Evolutionary conservation across 1,139 yeast genomes (phyloP), one percentile per base, ranked within the genome.

Genomic region (Diutina neorugosa): DNA sequence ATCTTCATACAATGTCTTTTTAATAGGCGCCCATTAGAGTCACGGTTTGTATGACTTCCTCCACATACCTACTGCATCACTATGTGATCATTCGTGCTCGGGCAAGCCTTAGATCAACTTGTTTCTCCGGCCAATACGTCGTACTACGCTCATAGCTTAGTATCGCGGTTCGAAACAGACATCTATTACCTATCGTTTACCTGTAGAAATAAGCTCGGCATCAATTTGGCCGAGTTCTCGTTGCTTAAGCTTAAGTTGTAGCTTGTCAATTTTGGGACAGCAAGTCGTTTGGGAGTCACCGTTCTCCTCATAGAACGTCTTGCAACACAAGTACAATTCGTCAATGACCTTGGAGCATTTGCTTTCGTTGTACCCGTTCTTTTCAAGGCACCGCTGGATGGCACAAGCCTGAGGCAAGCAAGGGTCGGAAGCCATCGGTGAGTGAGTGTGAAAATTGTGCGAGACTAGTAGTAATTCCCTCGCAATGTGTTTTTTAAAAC

Each of bases 11-110:
- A 83, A 84, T 84, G 90, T 84, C 85, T 84, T 82, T 79, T 65
- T 66, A 60, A 69, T 77, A 84, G 94, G 86, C 91, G 84, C 93
- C 94, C 94, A 79, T 80, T 78, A 86, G 94, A 86, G 94, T 86
- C 93, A 85, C 94, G 89, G 82, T 68, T 69, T 76, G 69, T 69
- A 68, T 73, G 77, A 66, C 61, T 65, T 64, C 73, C 65, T 72
- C 79, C 64, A 73, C 81, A 72, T 73, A 71, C 71, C 73, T 64
- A 69, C 79, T 69, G 63, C 67, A 58, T 66, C 72, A 67, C 74
- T 65, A 53, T 70, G 74, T 71, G 76, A 68, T 66, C 66, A 60
- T 78, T 79, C 87, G 94, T 86, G 94, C 94, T 86, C 90, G 93
- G 93, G 93, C 85, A 69, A 73, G 86, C 86, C 93, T 84, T 77